Evolutionary conservation across 805 yeast species (phyloP).

Genomic region (Lachancea quebecensis): DNA sequence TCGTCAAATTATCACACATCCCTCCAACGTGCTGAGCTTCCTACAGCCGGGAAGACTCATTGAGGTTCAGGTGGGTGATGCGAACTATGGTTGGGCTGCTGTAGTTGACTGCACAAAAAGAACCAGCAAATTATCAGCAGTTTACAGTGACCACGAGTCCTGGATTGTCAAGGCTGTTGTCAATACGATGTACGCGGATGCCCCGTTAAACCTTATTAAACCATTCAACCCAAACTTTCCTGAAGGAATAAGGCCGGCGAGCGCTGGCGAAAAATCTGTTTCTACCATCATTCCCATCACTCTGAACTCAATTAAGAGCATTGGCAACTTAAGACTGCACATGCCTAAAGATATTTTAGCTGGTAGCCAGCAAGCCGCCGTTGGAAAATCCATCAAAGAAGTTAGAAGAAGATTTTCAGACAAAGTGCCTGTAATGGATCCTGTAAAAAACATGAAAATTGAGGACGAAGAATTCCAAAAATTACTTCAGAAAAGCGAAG

Average conservation of each 20-base stretch:
- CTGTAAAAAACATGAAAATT: slow-evolving; percentile 87
- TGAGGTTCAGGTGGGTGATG: slow-evolving; percentile 48
- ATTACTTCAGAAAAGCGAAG: slow-evolving; percentile 70
- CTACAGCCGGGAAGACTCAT: slow-evolving; percentile 85
- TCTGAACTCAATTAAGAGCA: slow-evolving; percentile 60
- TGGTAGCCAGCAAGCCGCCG: slow-evolving; percentile 50
- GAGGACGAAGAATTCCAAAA: slow-evolving; percentile 70
- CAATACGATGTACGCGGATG: slow-evolving; percentile 65
- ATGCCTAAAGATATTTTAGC: slow-evolving; percentile 72
- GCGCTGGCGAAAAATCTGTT: slow-evolving; percentile 59
- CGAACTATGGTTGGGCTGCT: slow-evolving; percentile 95
- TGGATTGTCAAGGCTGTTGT: slow-evolving; percentile 83
- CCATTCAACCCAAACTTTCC: slow-evolving; percentile 73
- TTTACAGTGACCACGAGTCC: slow-evolving; percentile 78
- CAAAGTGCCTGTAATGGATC: slow-evolving; percentile 88
- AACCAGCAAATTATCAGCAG: slow-evolving; percentile 47
- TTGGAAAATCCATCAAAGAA: slow-evolving; percentile 68
- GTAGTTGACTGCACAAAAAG: slow-evolving; percentile 74
- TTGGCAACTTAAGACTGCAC: slow-evolving; percentile 75
- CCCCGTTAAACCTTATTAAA: slow-evolving; percentile 78
- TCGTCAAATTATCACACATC: slow-evolving; percentile 80
- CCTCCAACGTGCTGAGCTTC: slow-evolving; percentile 76
- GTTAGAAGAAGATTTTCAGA: slow-evolving; percentile 79
- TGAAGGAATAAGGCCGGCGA: slow-evolving; percentile 83
- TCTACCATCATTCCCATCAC: slow-evolving; percentile 83